Evolutionary conservation across 2,329 filamentous ascomycete genomes (phyloP).

Genomic region (Colletotrichum karsti): DNA sequence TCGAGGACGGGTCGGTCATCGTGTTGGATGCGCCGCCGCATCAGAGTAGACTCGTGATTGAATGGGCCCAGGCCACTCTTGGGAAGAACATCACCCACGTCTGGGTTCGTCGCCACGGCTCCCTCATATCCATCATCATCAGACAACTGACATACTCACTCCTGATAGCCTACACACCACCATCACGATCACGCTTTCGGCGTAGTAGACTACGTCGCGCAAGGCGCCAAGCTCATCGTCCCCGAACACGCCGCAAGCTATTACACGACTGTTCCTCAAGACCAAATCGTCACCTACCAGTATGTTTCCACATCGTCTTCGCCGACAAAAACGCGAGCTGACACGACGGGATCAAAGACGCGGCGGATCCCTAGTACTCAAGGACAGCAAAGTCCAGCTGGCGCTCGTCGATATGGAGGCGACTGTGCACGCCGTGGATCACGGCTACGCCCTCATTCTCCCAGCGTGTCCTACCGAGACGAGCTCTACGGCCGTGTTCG

Average conservation of each 20-base stretch:
- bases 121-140: no score
- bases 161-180: neutral
- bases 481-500: neutral
- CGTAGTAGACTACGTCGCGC: neutral
- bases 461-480: neutral
- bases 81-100: conserved; percentile 26
- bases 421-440: neutral
- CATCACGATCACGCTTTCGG: neutral
- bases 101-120: conserved; percentile 27
- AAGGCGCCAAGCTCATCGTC: neutral
- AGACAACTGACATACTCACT: neutral
- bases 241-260: neutral
- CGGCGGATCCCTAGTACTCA: neutral
- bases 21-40: conserved; percentile 30
- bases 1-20: conserved; percentile 22
- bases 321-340: no score
- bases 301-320: neutral
- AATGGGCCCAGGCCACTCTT: conserved; percentile 24
- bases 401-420: neutral
- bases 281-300: neutral
- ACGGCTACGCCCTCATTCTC: neutral
- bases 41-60: conserved; percentile 30
- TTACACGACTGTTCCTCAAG: neutral
- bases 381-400: neutral
- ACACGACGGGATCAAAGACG: neutral